These are phyloP conservation scores for Hypoxylon sp. DNA, from an alignment of 2,329 filamentous ascomycete species.

Conservation along the genomic window DNA sequence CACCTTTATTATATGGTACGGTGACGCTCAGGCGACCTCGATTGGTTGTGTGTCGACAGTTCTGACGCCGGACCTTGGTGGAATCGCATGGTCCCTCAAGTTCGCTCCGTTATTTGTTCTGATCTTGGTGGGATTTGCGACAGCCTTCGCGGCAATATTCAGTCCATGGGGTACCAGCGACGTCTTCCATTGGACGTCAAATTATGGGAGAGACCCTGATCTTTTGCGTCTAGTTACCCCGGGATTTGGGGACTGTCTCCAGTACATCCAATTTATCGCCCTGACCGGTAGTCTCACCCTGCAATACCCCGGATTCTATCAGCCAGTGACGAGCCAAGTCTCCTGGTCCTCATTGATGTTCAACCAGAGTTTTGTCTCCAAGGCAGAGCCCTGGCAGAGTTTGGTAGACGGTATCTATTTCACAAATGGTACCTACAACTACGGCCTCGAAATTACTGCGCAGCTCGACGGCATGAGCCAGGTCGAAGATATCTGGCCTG, in stretches of 20 bases:
- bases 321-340: slow-evolving; percentile 88
- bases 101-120: slow-evolving; percentile 86
- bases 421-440: slow-evolving; percentile 83
- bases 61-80: slow-evolving; percentile 86
- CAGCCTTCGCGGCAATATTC: slow-evolving; percentile 85
- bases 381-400: slow-evolving; percentile 74
- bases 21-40: slow-evolving; percentile 72
- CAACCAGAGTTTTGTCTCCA: slow-evolving; percentile 87
- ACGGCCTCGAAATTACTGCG: slow-evolving; percentile 83
- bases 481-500: slow-evolving; percentile 88
- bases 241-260: slow-evolving; percentile 95
- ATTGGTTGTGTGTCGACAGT: slow-evolving; percentile 87
- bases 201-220: slow-evolving; percentile 95
- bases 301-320: slow-evolving; percentile 93
- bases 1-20: slow-evolving; percentile 81
- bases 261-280: slow-evolving; percentile 95
- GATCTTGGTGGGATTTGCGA: slow-evolving; percentile 84
- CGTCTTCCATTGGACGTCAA: slow-evolving; percentile 96
- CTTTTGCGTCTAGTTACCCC: slow-evolving; percentile 92
- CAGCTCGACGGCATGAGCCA: slow-evolving; percentile 86
- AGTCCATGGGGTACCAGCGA: slow-evolving; percentile 96
- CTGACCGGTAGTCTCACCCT: slow-evolving; percentile 89
- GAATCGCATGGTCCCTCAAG: slow-evolving; percentile 76
- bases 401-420: slow-evolving; percentile 90
- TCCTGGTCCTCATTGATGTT: slow-evolving; percentile 94